These are phyloP conservation scores for Tillandsia fasciculata DNA, from an alignment of 176 grass and related monocot species.

Conservation along the genomic window DNA sequence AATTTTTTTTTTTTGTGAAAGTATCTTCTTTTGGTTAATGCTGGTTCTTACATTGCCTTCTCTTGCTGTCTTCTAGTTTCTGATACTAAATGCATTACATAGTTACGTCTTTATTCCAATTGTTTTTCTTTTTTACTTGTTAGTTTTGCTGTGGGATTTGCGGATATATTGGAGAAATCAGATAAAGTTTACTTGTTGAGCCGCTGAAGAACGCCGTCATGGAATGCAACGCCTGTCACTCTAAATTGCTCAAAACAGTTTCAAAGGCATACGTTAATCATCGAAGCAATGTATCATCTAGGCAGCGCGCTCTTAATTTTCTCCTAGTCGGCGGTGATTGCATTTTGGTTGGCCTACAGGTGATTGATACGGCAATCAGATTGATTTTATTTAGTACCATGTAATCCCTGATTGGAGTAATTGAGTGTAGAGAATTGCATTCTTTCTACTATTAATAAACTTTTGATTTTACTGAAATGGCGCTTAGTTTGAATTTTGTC, in stretches of 20 bases:
- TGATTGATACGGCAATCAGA: conserved; percentile 11
- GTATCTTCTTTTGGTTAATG: not conserved
- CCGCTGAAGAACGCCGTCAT: conserved; percentile 39
- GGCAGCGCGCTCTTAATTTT: conserved; percentile 60
- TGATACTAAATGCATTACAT: not conserved
- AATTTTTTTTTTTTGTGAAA: not conserved
- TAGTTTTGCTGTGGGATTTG: conserved; percentile 8
- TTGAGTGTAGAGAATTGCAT: no score
- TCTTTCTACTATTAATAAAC: no score
- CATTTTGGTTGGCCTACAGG: conserved; percentile 82
- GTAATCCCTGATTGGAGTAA: no score
- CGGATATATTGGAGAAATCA: not conserved
- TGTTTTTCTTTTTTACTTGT: conserved; percentile 11
- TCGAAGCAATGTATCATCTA: conserved; percentile 49
- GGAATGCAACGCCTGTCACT: conserved; percentile 71
- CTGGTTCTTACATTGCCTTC: not conserved
- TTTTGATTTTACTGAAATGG: no score
- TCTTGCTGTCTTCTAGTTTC: not conserved
- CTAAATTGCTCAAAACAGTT: conserved; percentile 47
- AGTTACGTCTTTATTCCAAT: not conserved
- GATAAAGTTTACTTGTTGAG: not conserved
- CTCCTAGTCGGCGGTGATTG: conserved; percentile 80
- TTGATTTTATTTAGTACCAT: no score
- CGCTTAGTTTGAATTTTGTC: no score
- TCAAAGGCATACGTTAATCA: conserved; percentile 80